A percentile compares a stretch with the other conserved stretches of the same genome.
phyloP scores from a whole-genome alignment of 2,329 filamentous ascomycete genomes.

The Paecilomyces niveus region DNA sequence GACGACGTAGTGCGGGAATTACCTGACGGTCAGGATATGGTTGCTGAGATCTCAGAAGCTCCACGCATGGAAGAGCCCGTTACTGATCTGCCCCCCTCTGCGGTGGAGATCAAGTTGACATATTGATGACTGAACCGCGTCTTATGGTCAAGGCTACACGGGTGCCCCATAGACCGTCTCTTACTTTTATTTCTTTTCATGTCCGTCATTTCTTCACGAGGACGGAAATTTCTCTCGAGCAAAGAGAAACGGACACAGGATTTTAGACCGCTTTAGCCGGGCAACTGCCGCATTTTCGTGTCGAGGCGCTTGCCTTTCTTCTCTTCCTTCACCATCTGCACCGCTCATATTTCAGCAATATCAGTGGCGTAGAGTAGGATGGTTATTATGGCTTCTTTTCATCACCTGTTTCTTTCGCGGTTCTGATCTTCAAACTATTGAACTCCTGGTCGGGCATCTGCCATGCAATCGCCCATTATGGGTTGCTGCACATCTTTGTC shows the following conservation, averaged over 20 bases:
- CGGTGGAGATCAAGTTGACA: conserved; percentile 48
- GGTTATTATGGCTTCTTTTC: background rate
- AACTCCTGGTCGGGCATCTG: background rate
- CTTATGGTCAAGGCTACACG: background rate
- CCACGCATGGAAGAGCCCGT: conserved; percentile 37
- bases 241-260: background rate
- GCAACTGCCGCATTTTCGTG: background rate
- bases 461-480: background rate
- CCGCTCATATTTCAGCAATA: background rate
- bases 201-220: background rate
- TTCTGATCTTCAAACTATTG: background rate
- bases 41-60: conserved; percentile 58
- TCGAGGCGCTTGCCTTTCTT: background rate
- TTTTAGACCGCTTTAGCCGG: background rate
- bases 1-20: conserved; percentile 81
- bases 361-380: background rate
- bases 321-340: background rate
- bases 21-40: conserved; percentile 86
- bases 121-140: conserved; percentile 17
- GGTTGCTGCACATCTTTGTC: background rate
- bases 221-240: background rate
- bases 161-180: background rate
- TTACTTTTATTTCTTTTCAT: conserved; percentile 2
- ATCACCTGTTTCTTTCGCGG: background rate
- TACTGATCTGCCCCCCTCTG: conserved; percentile 8